phyloP scores from a whole-genome alignment of 139 green algal genomes.

The Closterium sp. region DNA sequence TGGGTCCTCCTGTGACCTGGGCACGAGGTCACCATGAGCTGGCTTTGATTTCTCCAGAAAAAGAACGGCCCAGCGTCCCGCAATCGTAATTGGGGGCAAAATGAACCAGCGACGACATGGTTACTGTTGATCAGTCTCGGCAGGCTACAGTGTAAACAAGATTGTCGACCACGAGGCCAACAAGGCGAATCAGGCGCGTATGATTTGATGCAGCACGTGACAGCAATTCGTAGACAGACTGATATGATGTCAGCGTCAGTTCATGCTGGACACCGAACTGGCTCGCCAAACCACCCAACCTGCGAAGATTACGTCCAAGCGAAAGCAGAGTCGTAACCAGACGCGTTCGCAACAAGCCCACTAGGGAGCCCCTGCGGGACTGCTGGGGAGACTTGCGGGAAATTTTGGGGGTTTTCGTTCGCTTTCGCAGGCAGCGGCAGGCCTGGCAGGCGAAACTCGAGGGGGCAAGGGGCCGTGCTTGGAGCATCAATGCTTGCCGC shows the following conservation, averaged over 20 bases:
- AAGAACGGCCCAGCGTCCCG: too few species aligned
- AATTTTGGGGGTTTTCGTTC: neutral
- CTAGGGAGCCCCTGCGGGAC: neutral
- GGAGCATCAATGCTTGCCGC: neutral
- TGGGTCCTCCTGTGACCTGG: too few species aligned
- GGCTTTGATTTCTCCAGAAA: neutral
- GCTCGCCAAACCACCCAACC: neutral
- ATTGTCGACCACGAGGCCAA: neutral
- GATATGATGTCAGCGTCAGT: neutral
- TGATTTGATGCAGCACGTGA: neutral
- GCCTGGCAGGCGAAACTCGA: neutral
- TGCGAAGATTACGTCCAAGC: neutral
- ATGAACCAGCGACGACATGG: neutral
- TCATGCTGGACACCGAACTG: neutral
- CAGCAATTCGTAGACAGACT: neutral
- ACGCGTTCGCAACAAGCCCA: neutral
- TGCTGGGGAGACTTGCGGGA: neutral
- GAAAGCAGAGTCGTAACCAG: neutral
- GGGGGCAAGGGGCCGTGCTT: neutral
- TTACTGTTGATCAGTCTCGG: neutral
- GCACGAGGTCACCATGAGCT: neutral
- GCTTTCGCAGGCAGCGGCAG: neutral
- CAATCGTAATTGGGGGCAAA: too few species aligned
- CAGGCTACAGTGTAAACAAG: neutral
- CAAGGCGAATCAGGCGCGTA: neutral